Evolutionary conservation across 2,329 filamentous ascomycete genomes (phyloP), one percentile per base, ranked within the genome.

Genomic region (Davidsoniella virescens): DNA sequence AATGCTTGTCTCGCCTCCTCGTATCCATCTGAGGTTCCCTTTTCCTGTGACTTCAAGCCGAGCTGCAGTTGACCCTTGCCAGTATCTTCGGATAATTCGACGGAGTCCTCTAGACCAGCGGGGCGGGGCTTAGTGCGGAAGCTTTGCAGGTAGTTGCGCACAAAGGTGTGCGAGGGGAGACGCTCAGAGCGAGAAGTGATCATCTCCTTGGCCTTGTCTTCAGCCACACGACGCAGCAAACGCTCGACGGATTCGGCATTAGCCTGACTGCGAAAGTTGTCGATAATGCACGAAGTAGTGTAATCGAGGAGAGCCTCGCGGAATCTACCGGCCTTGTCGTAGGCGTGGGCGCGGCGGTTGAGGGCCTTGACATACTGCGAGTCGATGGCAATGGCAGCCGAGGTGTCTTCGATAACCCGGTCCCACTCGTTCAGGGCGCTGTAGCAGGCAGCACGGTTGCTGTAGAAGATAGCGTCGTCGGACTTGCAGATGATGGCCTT

Each of bases 201-300:
- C 62, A 98, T 94, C 56, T 79, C 80, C 69, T 90, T 87, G 56
- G 85, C 90, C 72, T 95, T 95, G 57, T 84, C 75, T 68, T 96
- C 90, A 44, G 92, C 92, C 46, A 96, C 90, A 70, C 94, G 94
- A 75, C 96, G 96, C 55, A 98, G 74, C 55, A 98, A 70, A 55
- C 90, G 75, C 71, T 98, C 92, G 8, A 98, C 88, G 42, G 87
- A 81, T 64, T 88, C 80, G 20, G 90, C 87, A 61, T 85, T 93
- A 54, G 76, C 72, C 60, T 94, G 84, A 65, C 92, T 96, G 68
- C 85, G 83, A 75, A 98, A 98, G 55, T 84, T 84, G 64, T 98
- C 92, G 64, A 98, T 94, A 65, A 98, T 98, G 70, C 92, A 98
- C 69, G 90, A 95, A 52, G 92, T 92, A 7, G 92, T 98, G 70